Evolutionary conservation across 2,329 filamentous ascomycete species (phyloP).

Genomic region (Neonectria punicea): DNA sequence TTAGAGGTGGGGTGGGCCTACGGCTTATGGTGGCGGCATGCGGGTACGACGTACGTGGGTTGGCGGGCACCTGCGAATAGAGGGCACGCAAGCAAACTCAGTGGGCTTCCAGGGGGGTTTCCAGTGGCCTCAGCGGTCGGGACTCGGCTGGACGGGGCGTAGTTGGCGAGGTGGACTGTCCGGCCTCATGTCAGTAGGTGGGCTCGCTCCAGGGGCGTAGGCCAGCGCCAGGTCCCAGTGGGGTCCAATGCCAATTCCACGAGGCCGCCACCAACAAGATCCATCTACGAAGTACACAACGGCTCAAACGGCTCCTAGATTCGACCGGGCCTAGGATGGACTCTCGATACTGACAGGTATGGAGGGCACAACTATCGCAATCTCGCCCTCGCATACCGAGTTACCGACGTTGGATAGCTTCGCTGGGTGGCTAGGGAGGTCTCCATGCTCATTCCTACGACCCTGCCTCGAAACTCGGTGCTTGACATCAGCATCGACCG

Average conservation of each 20-base stretch:
- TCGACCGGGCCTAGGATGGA: background rate
- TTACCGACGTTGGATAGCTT: background rate
- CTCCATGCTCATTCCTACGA: background rate
- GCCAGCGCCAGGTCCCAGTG: constrained; percentile 8
- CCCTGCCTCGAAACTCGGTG: background rate
- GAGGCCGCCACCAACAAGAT: background rate
- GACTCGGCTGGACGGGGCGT: background rate
- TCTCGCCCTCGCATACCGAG: background rate
- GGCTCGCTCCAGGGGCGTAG: constrained; percentile 11
- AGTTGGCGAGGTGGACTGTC: background rate
- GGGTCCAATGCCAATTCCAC: constrained; percentile 13
- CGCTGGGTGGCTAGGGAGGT: background rate
- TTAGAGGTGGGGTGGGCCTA: constrained; percentile 28
- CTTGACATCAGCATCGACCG: background rate
- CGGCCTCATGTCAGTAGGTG: constrained; percentile 3
- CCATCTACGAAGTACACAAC: background rate
- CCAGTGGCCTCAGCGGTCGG: background rate
- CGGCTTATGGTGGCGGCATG: constrained; percentile 1
- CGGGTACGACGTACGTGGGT: background rate
- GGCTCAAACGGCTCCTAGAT: constrained; percentile 3
- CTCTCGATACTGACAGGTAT: background rate
- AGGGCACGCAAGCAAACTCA: background rate
- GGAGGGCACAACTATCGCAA: background rate
- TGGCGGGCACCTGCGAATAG: background rate
- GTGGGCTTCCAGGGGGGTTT: constrained; percentile 8